phyloP scores from a whole-genome alignment of 441 rosid species.

The Mallotus repandus region DNA sequence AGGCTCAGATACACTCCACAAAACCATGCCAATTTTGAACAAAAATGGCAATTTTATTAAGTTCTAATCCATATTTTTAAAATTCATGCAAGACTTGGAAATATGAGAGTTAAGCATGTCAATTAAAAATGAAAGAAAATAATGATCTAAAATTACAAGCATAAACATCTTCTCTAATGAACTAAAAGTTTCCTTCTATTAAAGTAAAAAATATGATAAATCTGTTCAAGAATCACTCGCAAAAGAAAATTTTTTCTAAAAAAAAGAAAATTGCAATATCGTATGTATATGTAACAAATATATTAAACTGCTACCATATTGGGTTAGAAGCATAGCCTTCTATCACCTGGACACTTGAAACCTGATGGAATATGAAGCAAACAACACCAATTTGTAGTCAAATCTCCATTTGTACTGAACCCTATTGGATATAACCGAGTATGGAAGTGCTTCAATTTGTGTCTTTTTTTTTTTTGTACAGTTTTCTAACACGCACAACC shows the following conservation, averaged over 20 bases:
- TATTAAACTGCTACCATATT: neutral
- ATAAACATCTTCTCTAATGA: neutral
- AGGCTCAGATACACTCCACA: too few relatives aligned
- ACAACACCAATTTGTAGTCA: neutral
- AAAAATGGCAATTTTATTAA: too few relatives aligned
- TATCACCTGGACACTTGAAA: slow-evolving; percentile 9
- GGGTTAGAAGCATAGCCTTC: slow-evolving; percentile 12
- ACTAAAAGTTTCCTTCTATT: neutral
- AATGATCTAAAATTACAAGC: neutral
- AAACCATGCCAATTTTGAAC: too few relatives aligned
- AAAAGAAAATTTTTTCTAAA: neutral
- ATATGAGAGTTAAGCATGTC: too few relatives aligned
- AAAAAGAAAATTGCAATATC: too few relatives aligned
- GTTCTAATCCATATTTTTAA: too few relatives aligned
- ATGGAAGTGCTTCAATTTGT: slow-evolving; percentile 1
- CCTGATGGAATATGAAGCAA: slow-evolving; percentile 10
- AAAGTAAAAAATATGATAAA: neutral
- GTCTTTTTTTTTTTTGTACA: neutral
- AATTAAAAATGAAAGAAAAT: too few relatives aligned
- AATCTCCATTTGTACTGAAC: neutral
- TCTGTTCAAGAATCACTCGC: neutral
- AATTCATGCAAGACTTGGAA: too few relatives aligned
- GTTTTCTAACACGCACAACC: slow-evolving; percentile 60
- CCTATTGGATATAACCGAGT: slow-evolving; percentile 2
- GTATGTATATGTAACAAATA: neutral